Conservation (phyloP, 148 eudicot species). For the Diospyros kaki region DNA sequence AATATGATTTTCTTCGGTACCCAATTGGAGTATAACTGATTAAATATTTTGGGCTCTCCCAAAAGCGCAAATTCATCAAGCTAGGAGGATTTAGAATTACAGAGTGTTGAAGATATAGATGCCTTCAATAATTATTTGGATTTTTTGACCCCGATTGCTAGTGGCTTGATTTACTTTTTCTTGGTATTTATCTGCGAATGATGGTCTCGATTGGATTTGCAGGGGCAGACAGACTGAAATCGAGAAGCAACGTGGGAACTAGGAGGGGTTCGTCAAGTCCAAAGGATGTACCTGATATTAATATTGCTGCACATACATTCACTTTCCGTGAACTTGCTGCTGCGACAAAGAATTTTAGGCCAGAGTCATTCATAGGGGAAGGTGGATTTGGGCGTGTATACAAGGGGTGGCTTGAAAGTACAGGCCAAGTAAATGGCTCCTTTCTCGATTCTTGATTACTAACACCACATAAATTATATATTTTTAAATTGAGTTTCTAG, state of each 20-base stretch:
- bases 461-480: not conserved
- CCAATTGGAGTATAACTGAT: not conserved
- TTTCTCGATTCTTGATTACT: not conserved
- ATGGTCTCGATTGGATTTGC: constrained; percentile 15
- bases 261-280: constrained; percentile 38
- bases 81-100: not conserved
- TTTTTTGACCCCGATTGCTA: not conserved
- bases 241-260: constrained; percentile 52
- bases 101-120: no score
- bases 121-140: not conserved
- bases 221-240: constrained; percentile 68
- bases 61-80: not conserved
- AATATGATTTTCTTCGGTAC: not conserved
- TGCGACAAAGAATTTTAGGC: constrained; percentile 70
- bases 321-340: constrained; percentile 75
- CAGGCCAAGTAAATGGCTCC: constrained; percentile 51
- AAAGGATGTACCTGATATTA: constrained; percentile 43
- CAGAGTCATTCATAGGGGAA: constrained; percentile 75
- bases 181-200: not conserved
- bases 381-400: constrained; percentile 90
- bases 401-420: constrained; percentile 53
- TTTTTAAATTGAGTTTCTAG: no score
- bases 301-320: constrained; percentile 68
- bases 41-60: no score
- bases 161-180: not conserved